Conservation (phyloP, 768 basidiomycete species). For the Dioszegia aurantiaca region DNA sequence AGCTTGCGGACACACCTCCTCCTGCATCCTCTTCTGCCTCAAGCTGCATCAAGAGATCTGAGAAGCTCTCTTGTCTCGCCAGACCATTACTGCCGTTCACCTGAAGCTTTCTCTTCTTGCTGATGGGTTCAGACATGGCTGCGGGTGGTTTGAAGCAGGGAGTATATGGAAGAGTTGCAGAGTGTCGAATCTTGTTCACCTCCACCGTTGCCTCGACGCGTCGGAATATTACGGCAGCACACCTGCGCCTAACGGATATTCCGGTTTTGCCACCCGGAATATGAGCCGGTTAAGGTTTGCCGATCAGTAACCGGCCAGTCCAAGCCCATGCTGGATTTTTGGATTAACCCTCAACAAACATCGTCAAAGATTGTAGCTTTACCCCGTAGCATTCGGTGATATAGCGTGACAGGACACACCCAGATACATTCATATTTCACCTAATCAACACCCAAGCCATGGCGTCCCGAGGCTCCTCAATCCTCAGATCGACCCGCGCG, state of each 20-base stretch:
- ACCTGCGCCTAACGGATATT: not conserved
- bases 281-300: too few relatives aligned
- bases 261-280: not conserved
- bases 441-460: not conserved
- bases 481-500: conserved; percentile 4
- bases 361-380: too few relatives aligned
- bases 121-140: conserved; percentile 18
- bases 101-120: conserved; percentile 39
- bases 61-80: conserved; percentile 39
- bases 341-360: too few relatives aligned
- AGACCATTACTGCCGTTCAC: conserved; percentile 19
- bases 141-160: not conserved
- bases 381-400: too few relatives aligned
- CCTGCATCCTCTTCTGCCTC: conserved; percentile 46
- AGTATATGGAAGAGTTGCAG: not conserved
- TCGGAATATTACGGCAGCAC: too few relatives aligned
- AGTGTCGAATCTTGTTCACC: not conserved
- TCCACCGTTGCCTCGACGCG: not conserved
- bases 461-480: not conserved
- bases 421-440: not conserved
- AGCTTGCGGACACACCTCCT: conserved; percentile 21
- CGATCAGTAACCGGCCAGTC: too few relatives aligned
- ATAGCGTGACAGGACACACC: not conserved
- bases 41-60: conserved; percentile 41
- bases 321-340: too few relatives aligned